Evolutionary conservation across 257 asterid genomes (phyloP), one percentile per base, ranked within the genome.

Genomic region (Ophiorrhiza pumila): DNA sequence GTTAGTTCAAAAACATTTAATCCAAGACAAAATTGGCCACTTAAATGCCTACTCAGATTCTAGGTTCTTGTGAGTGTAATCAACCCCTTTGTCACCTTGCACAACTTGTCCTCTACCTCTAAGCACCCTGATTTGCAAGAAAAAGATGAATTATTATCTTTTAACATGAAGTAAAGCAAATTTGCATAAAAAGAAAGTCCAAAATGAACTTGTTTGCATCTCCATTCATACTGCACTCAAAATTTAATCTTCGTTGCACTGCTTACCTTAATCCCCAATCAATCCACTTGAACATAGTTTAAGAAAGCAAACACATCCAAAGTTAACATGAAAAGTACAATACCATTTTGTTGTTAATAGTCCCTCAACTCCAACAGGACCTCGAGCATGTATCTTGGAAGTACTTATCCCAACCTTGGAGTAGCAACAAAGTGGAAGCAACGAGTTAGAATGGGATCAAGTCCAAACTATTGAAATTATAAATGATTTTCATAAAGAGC

Each of bases 291-390:
- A 29, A 8, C 22, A 60, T 2, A 60, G 66, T 5, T 1, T 43
- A 3, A 15, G 25, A 3, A 37, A 37, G n/a, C n/a, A n/a, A n/a
- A n/a, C 3, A 37, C 42, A 2, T 37, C 42, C 42, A 37, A 34
- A 42, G 46, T 8, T 3, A 42, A 42, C 11, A 3, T 31, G 58
- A 52, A 11, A 29, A 46, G 25, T 37, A 50, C 25, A 31, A n/a
- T 83, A 88, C 95, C 95, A 88, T 80, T 75, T 80, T 13, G 90
- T 85, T 55, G 95, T 85, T 73, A 88, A 49, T 37, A 88, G 81
- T 70, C 95, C 95, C 82, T 88, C 95, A 41, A 88, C 86, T 68
- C 95, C 95, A 1, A 88, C 95, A 0, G 95, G 95, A 23, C 95
- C 95, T 70, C 95, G 86, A 61, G 95, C 95, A 56, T 88, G 95